Evolutionary conservation across 345 rosid genomes (phyloP).

Genomic region (Firmiana major): DNA sequence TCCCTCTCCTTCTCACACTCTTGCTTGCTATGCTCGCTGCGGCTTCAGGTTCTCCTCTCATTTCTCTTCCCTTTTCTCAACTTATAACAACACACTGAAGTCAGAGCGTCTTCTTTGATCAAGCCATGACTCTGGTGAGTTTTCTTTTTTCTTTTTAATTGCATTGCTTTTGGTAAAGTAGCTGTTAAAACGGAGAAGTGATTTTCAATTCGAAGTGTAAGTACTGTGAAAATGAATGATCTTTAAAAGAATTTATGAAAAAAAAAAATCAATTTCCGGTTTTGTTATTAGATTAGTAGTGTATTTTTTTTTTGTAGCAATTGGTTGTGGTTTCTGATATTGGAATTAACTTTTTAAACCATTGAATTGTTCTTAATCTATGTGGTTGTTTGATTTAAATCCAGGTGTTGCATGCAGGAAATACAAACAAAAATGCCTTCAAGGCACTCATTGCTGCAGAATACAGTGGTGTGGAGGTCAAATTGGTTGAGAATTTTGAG

Average conservation of each 20-base stretch:
- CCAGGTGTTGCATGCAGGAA: slow-evolving; percentile 61
- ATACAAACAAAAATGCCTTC: slow-evolving; percentile 60
- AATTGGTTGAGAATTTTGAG: slow-evolving; percentile 54
- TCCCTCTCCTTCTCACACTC: no score
- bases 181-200: background rate
- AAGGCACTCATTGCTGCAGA: slow-evolving; percentile 89
- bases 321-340: background rate
- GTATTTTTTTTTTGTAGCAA: background rate
- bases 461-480: slow-evolving; percentile 68
- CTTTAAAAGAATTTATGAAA: background rate
- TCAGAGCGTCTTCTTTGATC: slow-evolving; percentile 35
- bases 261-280: no score
- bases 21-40: background rate
- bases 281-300: background rate
- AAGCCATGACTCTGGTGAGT: slow-evolving; percentile 79
- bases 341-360: background rate
- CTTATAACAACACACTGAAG: slow-evolving; percentile 19
- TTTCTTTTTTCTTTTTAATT: background rate
- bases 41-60: background rate
- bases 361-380: background rate
- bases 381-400: slow-evolving; percentile 10
- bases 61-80: background rate
- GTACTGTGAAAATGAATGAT: background rate
- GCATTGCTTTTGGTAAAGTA: background rate
- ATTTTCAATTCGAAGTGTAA: background rate